Percentiles rank a stretch among this genome's conserved stretches.
These are phyloP conservation scores for Cenchrus purpureus DNA, from an alignment of 176 grass and related monocot genomes.

Conservation along the genomic window DNA sequence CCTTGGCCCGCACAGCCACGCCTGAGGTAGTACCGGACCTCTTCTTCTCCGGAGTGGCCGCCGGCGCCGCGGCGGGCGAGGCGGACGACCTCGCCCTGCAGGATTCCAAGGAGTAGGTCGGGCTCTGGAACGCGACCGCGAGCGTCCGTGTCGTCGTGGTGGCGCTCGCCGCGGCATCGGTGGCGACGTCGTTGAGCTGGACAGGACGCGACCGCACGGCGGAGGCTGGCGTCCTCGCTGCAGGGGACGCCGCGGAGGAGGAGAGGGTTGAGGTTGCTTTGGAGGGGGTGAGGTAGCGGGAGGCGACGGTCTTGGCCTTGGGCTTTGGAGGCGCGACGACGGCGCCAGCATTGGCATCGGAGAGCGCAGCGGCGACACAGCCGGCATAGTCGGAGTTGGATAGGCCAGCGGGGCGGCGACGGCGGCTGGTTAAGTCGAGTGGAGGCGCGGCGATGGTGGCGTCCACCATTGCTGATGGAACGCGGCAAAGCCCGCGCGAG, in stretches of 20 bases:
- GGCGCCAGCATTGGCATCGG: slow-evolving; percentile 1
- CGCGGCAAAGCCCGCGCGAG: background rate
- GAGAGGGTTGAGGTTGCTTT: no score
- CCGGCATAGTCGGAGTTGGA: background rate
- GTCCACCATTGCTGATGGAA: slow-evolving; percentile 12
- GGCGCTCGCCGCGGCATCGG: background rate
- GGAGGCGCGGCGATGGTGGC: background rate
- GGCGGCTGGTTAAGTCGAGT: background rate
- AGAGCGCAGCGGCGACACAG: slow-evolving; percentile 25
- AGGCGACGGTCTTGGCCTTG: slow-evolving; percentile 23
- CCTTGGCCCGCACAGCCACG: background rate
- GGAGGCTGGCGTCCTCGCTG: background rate
- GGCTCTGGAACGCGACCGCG: slow-evolving; percentile 74
- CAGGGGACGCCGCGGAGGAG: background rate
- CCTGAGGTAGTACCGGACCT: background rate
- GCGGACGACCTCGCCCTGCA: slow-evolving; percentile 36
- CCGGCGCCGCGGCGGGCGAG: background rate
- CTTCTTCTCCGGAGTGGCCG: slow-evolving; percentile 16
- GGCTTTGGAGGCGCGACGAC: background rate
- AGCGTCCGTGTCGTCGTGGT: slow-evolving; percentile 49
- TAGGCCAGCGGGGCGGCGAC: background rate
- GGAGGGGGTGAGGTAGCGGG: slow-evolving; percentile 8
- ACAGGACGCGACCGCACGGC: slow-evolving; percentile 15
- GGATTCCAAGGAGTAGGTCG: slow-evolving; percentile 53
- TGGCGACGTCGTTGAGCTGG: background rate